Percentiles rank a stretch among this genome's conserved stretches.
These are phyloP conservation scores for Saussurea involucrata DNA, from an alignment of 129 eudicot species.

Conservation along the genomic window DNA sequence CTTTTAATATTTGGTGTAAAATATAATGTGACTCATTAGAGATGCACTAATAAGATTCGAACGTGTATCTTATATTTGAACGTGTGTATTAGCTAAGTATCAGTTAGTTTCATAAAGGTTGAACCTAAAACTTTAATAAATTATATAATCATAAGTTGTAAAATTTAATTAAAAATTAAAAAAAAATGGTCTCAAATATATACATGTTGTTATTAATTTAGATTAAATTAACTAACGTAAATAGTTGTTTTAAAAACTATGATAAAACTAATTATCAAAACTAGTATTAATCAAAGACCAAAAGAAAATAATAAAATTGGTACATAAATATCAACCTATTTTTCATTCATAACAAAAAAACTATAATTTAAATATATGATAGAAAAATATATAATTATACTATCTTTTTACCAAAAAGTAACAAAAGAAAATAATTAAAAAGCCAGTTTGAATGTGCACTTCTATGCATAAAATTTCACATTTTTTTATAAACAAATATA, in stretches of 20 bases:
- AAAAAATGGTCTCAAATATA: no score
- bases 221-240: background rate
- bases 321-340: background rate
- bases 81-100: background rate
- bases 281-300: background rate
- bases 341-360: no score
- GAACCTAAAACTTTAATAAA: background rate
- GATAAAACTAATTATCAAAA: background rate
- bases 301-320: background rate
- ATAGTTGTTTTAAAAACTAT: background rate
- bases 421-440: background rate
- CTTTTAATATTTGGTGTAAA: no score
- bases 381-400: background rate
- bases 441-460: conserved; percentile 19
- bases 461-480: background rate
- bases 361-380: no score
- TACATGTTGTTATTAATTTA: background rate
- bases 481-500: background rate
- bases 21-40: no score
- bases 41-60: no score
- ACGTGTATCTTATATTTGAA: background rate
- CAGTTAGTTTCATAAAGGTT: background rate
- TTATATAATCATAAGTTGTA: no score
- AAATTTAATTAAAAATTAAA: no score
- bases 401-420: background rate